A percentile compares a stretch with the other conserved stretches of the same genome.
Conservation (phyloP, 805 yeast species). For the Cyberlindnera lachancei region DNA sequence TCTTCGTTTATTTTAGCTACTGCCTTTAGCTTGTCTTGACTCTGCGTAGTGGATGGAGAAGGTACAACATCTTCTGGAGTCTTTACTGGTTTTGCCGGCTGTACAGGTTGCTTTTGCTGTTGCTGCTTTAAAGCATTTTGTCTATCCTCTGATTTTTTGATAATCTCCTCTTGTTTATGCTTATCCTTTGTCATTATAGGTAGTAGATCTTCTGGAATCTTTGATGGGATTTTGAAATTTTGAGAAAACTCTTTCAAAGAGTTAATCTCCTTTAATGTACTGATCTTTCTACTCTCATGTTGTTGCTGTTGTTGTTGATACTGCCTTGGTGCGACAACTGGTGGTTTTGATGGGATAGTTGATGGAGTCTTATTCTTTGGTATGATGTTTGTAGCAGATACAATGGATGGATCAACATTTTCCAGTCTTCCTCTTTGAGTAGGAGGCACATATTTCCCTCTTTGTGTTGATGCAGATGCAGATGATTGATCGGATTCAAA, state of each 20-base stretch:
- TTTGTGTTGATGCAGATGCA: too few species aligned
- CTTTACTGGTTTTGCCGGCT: not conserved
- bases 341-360: constrained; percentile 24
- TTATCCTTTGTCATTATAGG: constrained; percentile 67
- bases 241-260: constrained; percentile 73
- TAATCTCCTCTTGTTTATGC: constrained; percentile 54
- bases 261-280: constrained; percentile 56
- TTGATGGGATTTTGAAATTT: constrained; percentile 65
- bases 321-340: constrained; percentile 17
- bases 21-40: too few species aligned
- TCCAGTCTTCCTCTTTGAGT: constrained; percentile 41
- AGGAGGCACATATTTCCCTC: constrained; percentile 51
- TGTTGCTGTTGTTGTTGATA: constrained; percentile 5
- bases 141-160: constrained; percentile 23
- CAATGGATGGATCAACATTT: constrained; percentile 56
- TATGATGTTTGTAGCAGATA: constrained; percentile 37
- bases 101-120: constrained; percentile 9
- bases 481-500: constrained; percentile 31
- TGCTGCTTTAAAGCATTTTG: constrained; percentile 4
- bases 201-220: constrained; percentile 41
- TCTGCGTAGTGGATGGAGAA: too few species aligned
- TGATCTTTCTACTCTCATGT: constrained; percentile 27
- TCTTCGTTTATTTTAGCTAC: not conserved
- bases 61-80: not conserved
- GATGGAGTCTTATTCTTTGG: constrained; percentile 1